Conservation (phyloP, 1,284 basidiomycete species). For the Termitomyces sp. region DNA sequence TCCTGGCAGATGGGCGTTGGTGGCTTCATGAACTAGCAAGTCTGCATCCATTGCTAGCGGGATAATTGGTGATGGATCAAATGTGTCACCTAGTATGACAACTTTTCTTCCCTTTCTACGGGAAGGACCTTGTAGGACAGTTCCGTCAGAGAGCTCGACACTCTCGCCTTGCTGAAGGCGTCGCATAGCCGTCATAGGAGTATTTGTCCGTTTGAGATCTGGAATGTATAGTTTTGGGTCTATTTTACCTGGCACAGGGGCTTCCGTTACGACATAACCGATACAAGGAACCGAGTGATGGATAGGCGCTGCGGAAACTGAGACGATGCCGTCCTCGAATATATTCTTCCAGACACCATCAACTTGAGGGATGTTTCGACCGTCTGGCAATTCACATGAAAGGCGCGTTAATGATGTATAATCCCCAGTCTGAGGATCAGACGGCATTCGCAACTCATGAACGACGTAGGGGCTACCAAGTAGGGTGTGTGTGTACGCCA, state of each 20-base stretch:
- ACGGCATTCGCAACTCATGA: constrained; percentile 76
- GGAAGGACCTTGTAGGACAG: constrained; percentile 67
- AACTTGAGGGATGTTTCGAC: constrained; percentile 60
- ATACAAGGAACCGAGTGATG: constrained; percentile 78
- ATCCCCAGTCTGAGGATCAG: constrained; percentile 49
- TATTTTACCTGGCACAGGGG: constrained; percentile 72
- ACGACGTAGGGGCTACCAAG: constrained; percentile 76
- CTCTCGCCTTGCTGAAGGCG: constrained; percentile 64
- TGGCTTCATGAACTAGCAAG: constrained; percentile 82
- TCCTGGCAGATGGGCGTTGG: constrained; percentile 83
- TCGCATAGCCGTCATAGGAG: constrained; percentile 70
- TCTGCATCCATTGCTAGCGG: constrained; percentile 58
- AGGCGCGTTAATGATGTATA: constrained; percentile 42
- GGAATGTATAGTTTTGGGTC: constrained; percentile 61
- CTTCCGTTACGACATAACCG: constrained; percentile 79
- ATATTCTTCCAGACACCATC: constrained; percentile 74
- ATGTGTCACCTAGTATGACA: constrained; percentile 79
- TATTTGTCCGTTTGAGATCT: constrained; percentile 63
- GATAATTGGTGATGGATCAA: constrained; percentile 64
- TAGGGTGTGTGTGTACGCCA: constrained; percentile 69
- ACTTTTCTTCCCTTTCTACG: constrained; percentile 68
- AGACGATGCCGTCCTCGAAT: constrained; percentile 53
- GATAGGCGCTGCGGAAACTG: constrained; percentile 83
- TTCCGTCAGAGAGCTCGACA: constrained; percentile 76
- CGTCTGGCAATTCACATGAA: constrained; percentile 56